Base-by-base conservation (phyloP, 1,284 basidiomycete species). In the Neonothopanus nambi region DNA sequence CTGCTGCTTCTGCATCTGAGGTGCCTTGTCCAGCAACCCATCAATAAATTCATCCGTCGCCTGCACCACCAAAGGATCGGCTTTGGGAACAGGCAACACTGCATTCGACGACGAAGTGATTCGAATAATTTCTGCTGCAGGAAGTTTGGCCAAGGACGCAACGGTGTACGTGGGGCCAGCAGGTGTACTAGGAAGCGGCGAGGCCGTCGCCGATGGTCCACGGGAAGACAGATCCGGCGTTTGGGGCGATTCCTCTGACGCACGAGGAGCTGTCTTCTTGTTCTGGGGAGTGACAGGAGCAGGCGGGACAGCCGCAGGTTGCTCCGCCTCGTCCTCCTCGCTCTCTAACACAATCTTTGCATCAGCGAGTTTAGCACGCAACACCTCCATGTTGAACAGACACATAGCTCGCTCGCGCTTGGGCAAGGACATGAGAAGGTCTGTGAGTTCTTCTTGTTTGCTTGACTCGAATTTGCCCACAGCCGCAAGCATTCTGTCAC, bases 321-420 rank as follows among this genome's bases (percentile, higher is more conserved):
- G 61, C 46, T 75, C 74, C 9, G 77, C 81, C 8, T 80, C 82
- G 15, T 72, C 79, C 21, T 85, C 86, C 20, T 82, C 82, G 49
- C 82, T 87, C 37, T 91, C 88, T 49, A 93, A 70, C 15, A 95
- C 88, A 61, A 82, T 76, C 71, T 86, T 89, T 8, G 93, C 93
- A 61, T 93, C 93, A 1, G 80, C 81, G 13, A 95, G 76, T 70
- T 95, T 95, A 20, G 75, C 76, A 50, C 84, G 79, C 30, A 95
- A 76, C 36, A 91, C 80, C 59, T 95, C 91, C 8, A 78, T 76
- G 61, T 93, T 95, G 78, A 95, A 95, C 39, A 95, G 75, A 69
- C 91, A 93, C 81, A 95, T 79, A 0, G 91, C 92, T 3, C 92
- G 83, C 61, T 96, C 93, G 59, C 90, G 84, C 70, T 93, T 95